A percentile compares a stretch with the other conserved stretches of the same genome.
Evolutionary conservation across 1,284 basidiomycete species (phyloP).

Genomic region (Caloboletus firmus): DNA sequence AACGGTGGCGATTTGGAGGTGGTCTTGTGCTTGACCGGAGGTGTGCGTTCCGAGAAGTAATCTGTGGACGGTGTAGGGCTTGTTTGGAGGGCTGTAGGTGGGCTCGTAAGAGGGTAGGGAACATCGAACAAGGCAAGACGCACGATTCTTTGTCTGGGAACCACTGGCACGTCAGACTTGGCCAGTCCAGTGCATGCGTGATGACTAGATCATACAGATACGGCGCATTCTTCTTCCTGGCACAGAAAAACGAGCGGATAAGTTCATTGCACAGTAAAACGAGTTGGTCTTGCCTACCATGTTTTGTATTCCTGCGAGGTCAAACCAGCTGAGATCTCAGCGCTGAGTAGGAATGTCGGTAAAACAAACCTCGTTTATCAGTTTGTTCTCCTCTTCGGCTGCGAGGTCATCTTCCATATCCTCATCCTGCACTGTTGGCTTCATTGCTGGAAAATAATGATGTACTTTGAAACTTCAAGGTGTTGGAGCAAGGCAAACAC

Average conservation of each 20-base stretch:
- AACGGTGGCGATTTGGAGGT: conserved; percentile 94
- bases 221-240: conserved; percentile 95
- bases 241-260: conserved; percentile 10
- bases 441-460: conserved; percentile 42
- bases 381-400: conserved; percentile 85
- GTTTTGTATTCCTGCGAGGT: conserved; percentile 74
- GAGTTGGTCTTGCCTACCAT: conserved; percentile 48
- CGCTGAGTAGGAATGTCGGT: not conserved
- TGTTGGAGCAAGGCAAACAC: not conserved
- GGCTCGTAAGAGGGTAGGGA: not conserved
- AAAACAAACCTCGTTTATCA: conserved; percentile 82
- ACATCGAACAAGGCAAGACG: conserved; percentile 32
- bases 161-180: conserved; percentile 98
- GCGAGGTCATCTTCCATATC: conserved; percentile 80
- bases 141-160: conserved; percentile 95
- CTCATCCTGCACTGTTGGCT: conserved; percentile 58
- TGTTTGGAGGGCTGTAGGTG: conserved; percentile 69
- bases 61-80: conserved; percentile 90
- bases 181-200: conserved; percentile 98
- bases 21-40: conserved; percentile 91
- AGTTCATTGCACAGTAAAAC: not conserved
- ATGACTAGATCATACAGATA: conserved; percentile 98
- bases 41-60: conserved; percentile 97
- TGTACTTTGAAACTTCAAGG: not conserved
- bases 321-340: conserved; percentile 13